These are phyloP conservation scores for Melampsora abietis-canadensis DNA, from an alignment of 1,284 basidiomycete species.

Conservation along the genomic window DNA sequence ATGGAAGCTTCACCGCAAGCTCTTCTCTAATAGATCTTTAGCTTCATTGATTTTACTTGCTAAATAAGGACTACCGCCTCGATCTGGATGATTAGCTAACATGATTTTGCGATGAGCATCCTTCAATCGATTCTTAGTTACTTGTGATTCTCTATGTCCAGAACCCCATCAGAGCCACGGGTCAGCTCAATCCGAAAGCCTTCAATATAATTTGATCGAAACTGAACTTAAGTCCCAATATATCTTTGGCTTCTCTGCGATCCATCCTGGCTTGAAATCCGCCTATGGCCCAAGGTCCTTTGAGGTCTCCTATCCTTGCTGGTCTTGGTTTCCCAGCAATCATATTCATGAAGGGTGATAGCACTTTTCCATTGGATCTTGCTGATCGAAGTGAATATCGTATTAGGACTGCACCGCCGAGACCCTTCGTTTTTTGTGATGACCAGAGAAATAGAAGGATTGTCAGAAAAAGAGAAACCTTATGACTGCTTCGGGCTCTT, in stretches of 20 bases:
- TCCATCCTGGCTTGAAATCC: constrained; percentile 42
- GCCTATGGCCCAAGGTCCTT: constrained; percentile 28
- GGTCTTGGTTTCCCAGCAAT: constrained; percentile 31
- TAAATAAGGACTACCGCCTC: constrained; percentile 53
- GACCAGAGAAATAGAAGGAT: neutral
- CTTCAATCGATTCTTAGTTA: constrained; percentile 52
- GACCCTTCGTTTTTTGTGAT: constrained; percentile 6
- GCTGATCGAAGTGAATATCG: constrained; percentile 39
- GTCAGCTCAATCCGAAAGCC: neutral
- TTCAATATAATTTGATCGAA: neutral
- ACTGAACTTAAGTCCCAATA: constrained; percentile 41
- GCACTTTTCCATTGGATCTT: constrained; percentile 27
- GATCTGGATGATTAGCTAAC: constrained; percentile 54
- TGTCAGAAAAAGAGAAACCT: too few relatives aligned
- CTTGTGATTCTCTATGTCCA: constrained; percentile 48
- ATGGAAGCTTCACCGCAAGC: constrained; percentile 11
- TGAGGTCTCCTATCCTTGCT: constrained; percentile 19
- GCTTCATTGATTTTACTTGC: constrained; percentile 49
- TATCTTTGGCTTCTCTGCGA: constrained; percentile 34
- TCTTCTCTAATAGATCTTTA: constrained; percentile 42
- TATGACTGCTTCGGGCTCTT: neutral
- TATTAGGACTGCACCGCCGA: constrained; percentile 35
- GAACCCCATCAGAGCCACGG: neutral
- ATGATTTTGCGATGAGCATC: constrained; percentile 54
- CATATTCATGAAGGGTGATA: constrained; percentile 39